Conservation (phyloP, 345 rosid species). For the Citrus reticulata region DNA sequence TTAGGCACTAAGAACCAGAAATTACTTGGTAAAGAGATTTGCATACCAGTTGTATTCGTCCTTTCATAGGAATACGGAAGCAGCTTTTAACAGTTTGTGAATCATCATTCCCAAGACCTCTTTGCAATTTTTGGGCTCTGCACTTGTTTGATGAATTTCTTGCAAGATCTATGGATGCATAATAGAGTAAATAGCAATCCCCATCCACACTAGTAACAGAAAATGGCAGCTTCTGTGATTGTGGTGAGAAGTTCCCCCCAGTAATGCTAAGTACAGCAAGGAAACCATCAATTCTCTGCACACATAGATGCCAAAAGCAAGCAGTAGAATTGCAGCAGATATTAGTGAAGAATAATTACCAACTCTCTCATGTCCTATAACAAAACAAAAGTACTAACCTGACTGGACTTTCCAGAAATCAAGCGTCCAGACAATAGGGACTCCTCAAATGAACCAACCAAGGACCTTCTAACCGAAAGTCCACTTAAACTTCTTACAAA, state of each 20-base stretch:
- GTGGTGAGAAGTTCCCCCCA: constrained; percentile 85
- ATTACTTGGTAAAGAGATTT: constrained; percentile 10
- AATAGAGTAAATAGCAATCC: constrained; percentile 72
- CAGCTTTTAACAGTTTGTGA: constrained; percentile 61
- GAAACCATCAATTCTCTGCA: constrained; percentile 82
- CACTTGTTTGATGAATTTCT: constrained; percentile 51
- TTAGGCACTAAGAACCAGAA: constrained; percentile 1
- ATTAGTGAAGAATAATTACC: not conserved
- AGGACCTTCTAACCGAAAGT: constrained; percentile 70
- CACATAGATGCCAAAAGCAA: constrained; percentile 21
- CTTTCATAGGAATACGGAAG: constrained; percentile 82
- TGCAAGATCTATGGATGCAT: constrained; percentile 76
- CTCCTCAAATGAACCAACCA: constrained; percentile 99
- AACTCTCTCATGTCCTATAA: not conserved
- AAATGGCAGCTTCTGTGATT: constrained; percentile 90
- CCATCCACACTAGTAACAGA: constrained; percentile 87
- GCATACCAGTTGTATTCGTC: constrained; percentile 85
- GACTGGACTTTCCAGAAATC: constrained; percentile 55
- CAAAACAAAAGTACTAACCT: constrained; percentile 41
- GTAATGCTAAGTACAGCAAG: constrained; percentile 91
- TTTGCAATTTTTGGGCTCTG: constrained; percentile 52
- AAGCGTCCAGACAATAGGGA: constrained; percentile 84
- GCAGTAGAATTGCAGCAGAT: not conserved
- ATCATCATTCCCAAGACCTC: constrained; percentile 50
- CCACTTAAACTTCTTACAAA: constrained; percentile 69